Base-by-base conservation (phyloP, 2,329 filamentous ascomycete species). In the Pseudogymnoascus sp. region DNA sequence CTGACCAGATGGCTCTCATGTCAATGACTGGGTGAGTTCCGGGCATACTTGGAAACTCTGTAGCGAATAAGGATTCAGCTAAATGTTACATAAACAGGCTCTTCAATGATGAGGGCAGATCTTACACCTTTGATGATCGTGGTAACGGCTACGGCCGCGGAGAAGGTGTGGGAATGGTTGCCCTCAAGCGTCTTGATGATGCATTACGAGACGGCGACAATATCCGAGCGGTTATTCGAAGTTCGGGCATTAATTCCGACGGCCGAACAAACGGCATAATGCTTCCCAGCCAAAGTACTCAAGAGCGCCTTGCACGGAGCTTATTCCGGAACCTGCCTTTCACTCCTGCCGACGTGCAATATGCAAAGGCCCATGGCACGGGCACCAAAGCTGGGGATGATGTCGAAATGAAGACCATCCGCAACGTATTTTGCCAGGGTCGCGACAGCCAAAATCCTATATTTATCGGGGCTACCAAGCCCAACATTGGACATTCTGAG, bases 111-210 rank as follows among this genome's bases (percentile, higher is more conserved):
- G 4, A 38, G 29, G 70, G 72, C 1, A 65, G 61, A 16, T 75
- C 70, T 29, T 65, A 72, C 21, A 72, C 68, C 1, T 77, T 75
- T 53, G 79, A 80, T 62, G 66, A 72, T 6, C 67, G 70, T 10
- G 78, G 76, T 0, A 73, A 77, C 61, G 80, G 80, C 0, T 82
- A 81, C 64, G 75, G 71, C 0, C 73, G 79, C 8, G 79, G 78
- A 2, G 80, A 82, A 67, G 80, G 75, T 4, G 70, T 76, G 11
- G 76, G 70, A 1, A 68, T 72, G 24, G 35, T 81, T 5, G 63
- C 79, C 0, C 61, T 82, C 8, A 81, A 81, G 65, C 73, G 71
- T 0, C 63, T 81, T 0, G 65, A 70, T 4, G 70, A 76, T 50
- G 79, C 79, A 0, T 47, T 81, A 6, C 67, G 69, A 16, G 76